Conservation (phyloP, 352 stramenopile genomes). For the Peronosclerospora sorghi region DNA sequence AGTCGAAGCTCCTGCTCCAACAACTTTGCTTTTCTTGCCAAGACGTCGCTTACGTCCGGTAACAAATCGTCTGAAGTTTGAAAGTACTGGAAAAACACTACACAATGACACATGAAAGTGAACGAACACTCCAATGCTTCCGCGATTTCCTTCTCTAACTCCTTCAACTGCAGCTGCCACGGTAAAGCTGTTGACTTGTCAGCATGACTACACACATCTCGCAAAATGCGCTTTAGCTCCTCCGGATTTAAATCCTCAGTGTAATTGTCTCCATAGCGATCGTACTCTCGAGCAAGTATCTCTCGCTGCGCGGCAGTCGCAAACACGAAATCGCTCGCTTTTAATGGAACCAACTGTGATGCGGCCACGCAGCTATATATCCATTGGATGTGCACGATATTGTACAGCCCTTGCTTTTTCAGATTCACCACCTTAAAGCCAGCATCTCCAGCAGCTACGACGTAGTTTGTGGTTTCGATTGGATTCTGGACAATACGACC, state of each 20-base stretch:
- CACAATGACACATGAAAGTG: conserved; percentile 69
- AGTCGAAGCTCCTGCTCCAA: conserved; percentile 48
- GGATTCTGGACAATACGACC: conserved; percentile 69
- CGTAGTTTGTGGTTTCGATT: conserved; percentile 53
- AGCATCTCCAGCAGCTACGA: conserved; percentile 45
- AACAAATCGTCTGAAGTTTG: conserved; percentile 6
- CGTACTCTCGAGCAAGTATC: conserved; percentile 56
- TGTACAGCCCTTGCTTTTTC: conserved; percentile 70
- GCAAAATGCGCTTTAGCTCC: conserved; percentile 43
- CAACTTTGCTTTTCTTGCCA: conserved; percentile 30
- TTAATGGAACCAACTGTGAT: conserved; percentile 25
- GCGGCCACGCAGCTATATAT: conserved; percentile 33
- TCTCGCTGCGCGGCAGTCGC: conserved; percentile 42
- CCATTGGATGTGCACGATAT: conserved; percentile 61
- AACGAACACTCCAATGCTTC: conserved; percentile 53
- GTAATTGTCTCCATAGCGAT: conserved; percentile 63
- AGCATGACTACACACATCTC: conserved; percentile 18
- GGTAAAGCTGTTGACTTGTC: conserved; percentile 3
- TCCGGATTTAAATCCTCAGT: conserved; percentile 38
- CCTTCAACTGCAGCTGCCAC: conserved; percentile 41
- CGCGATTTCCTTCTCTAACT: conserved; percentile 42
- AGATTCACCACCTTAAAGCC: conserved; percentile 75
- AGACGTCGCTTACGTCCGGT: conserved; percentile 8
- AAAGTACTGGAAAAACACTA: conserved; percentile 38
- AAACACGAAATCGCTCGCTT: conserved; percentile 60